Conservation (phyloP, 139 green algal species). For the Picocystis salinarum region DNA sequence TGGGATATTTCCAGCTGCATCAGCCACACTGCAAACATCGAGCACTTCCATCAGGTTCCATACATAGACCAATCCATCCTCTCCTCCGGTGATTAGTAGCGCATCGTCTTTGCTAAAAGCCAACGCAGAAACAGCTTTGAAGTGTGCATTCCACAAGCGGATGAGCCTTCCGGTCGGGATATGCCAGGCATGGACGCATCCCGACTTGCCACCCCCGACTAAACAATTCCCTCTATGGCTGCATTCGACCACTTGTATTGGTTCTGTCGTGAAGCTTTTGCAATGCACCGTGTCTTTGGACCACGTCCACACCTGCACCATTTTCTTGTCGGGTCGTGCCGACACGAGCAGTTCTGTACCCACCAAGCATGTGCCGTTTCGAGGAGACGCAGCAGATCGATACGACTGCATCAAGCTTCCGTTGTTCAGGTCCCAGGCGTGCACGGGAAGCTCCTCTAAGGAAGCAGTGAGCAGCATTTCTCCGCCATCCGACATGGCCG, state of each 20-base stretch:
- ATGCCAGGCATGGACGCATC: too few species aligned
- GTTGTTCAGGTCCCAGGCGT: conserved; percentile 54
- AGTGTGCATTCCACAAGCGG: conserved; percentile 63
- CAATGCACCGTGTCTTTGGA: conserved; percentile 58
- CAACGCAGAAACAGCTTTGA: conserved; percentile 55
- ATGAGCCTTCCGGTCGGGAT: conserved; percentile 44
- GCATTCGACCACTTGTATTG: conserved; percentile 27
- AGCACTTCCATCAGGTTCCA: conserved; percentile 69
- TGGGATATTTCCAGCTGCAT: too few species aligned
- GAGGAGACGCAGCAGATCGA: conserved; percentile 28
- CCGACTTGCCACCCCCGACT: too few species aligned
- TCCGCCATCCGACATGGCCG: too few species aligned
- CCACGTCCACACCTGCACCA: conserved; percentile 57
- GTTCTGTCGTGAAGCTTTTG: conserved; percentile 42
- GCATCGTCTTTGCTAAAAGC: conserved; percentile 36
- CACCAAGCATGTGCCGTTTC: conserved; percentile 27
- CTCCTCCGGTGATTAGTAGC: conserved; percentile 49
- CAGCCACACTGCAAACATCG: too few species aligned
- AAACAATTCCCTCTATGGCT: too few species aligned
- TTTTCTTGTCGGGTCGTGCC: conserved; percentile 31
- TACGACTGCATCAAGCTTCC: conserved; percentile 33
- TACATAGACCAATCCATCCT: conserved; percentile 51
- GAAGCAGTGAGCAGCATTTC: too few species aligned
- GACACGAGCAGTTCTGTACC: conserved; percentile 47
- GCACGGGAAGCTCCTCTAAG: background rate